Conservation (phyloP, 495 filamentous ascomycete species). For the Neurospora cerealis region DNA sequence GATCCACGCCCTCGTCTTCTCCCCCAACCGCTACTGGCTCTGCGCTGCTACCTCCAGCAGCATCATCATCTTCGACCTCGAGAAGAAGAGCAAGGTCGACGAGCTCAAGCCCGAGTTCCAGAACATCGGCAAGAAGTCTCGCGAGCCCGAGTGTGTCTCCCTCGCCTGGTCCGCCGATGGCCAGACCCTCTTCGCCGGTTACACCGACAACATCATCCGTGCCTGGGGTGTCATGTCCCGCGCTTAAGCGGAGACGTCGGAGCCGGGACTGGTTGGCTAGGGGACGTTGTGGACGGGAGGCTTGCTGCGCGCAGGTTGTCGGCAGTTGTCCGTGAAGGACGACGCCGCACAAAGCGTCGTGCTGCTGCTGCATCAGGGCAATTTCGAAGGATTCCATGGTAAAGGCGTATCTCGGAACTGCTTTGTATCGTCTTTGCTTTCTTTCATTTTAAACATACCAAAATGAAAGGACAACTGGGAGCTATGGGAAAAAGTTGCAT, state of each 20-base stretch:
- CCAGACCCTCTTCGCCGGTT: slow-evolving; percentile 98
- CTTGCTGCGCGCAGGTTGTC: slow-evolving; percentile 14
- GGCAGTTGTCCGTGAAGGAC: background rate
- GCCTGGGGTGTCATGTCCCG: slow-evolving; percentile 95
- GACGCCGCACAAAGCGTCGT: background rate
- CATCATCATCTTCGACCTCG: slow-evolving; percentile 99
- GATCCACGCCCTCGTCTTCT: slow-evolving; percentile 99
- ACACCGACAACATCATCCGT: slow-evolving; percentile 99
- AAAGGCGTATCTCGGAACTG: slow-evolving; percentile 29
- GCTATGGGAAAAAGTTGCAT: slow-evolving; percentile 17
- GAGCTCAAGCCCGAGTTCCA: slow-evolving; percentile 99
- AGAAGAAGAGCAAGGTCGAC: slow-evolving; percentile 99
- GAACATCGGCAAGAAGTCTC: slow-evolving; percentile 94
- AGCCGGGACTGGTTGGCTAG: slow-evolving; percentile 6
- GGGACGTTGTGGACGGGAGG: slow-evolving; percentile 9
- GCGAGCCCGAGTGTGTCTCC: slow-evolving; percentile 95
- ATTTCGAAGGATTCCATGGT: slow-evolving; percentile 27
- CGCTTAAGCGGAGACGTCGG: slow-evolving; percentile 33
- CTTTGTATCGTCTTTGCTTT: slow-evolving; percentile 29
- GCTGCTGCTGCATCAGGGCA: slow-evolving; percentile 4
- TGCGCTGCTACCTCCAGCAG: slow-evolving; percentile 91
- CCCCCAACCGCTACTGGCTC: slow-evolving; percentile 99
- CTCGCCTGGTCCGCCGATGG: slow-evolving; percentile 97
- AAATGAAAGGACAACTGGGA: slow-evolving; percentile 21
- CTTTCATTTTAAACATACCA: slow-evolving; percentile 18